Percentiles rank a stretch among this genome's conserved stretches.
Evolutionary conservation across 176 grass and related monocot species (phyloP).

Genomic region (Guadua angustifolia): DNA sequence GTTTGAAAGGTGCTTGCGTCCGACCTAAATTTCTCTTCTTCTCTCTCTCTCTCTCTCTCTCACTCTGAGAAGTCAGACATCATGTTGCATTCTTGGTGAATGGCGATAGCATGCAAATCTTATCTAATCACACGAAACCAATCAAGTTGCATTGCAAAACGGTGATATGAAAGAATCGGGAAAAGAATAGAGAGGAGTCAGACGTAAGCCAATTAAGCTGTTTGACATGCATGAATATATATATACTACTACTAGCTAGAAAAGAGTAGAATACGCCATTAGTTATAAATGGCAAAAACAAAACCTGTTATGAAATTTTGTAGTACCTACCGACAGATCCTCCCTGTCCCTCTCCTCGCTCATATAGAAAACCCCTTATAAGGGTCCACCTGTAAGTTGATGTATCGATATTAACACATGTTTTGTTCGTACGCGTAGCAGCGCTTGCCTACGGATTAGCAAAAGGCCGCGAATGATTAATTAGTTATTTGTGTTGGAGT

Average conservation of each 20-base stretch:
- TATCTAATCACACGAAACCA: not conserved
- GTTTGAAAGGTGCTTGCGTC: conserved; percentile 33
- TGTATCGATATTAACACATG: not conserved
- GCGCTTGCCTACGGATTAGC: not conserved
- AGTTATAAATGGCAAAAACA: not conserved
- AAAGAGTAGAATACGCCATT: not conserved
- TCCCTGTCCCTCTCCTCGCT: not conserved
- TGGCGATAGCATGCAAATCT: conserved; percentile 6
- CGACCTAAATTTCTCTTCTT: not conserved
- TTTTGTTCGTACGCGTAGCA: not conserved
- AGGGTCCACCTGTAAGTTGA: not conserved
- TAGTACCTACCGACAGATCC: conserved; percentile 23
- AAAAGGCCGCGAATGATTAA: not conserved
- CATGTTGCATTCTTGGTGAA: not conserved
- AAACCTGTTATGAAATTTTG: not conserved
- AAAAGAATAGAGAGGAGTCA: not conserved
- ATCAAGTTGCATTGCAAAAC: not conserved
- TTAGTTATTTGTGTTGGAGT: not conserved
- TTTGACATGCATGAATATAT: not conserved
- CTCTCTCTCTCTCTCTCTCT: not conserved
- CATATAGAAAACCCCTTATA: not conserved
- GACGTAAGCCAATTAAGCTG: conserved; percentile 1
- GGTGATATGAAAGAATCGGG: not conserved
- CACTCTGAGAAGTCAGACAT: conserved; percentile 16
- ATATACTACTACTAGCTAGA: not conserved